Evolutionary conservation across 2,329 filamentous ascomycete species (phyloP).

Genomic region (Amauroascus verrucosus): DNA sequence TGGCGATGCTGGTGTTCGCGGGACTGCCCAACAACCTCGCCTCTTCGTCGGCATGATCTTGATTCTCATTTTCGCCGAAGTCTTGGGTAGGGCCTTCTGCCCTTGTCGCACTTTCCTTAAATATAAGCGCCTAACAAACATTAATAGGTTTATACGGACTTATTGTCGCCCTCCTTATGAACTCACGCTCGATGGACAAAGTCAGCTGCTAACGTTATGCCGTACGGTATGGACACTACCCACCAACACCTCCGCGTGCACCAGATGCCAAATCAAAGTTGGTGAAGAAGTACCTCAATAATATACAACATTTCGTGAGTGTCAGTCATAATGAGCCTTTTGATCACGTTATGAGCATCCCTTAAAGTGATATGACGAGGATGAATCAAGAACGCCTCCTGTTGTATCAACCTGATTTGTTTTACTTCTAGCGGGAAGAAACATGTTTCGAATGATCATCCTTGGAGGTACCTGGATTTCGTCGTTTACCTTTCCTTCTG

Average conservation of each 20-base stretch:
- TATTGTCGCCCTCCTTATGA: conserved; percentile 98
- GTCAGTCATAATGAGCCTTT: background rate
- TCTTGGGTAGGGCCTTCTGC: conserved; percentile 65
- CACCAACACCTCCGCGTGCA: background rate
- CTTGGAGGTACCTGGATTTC: background rate
- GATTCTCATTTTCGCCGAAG: conserved; percentile 99
- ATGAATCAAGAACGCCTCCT: background rate
- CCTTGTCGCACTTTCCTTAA: conserved; percentile 2
- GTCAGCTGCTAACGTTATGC: conserved; percentile 41
- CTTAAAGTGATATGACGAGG: background rate
- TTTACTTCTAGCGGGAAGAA: background rate
- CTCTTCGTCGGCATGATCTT: conserved; percentile 97
- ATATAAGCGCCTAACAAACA: conserved; percentile 3
- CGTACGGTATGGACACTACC: background rate
- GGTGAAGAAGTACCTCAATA: background rate
- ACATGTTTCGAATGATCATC: background rate
- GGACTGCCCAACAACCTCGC: conserved; percentile 43
- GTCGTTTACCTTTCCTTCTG: background rate
- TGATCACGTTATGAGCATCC: conserved; percentile 8
- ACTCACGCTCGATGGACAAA: conserved; percentile 71
- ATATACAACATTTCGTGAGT: background rate
- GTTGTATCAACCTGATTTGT: background rate
- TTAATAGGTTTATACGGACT: conserved; percentile 85
- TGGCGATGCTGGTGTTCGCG: conserved; percentile 46
- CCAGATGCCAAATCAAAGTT: background rate